Percentiles rank a stretch among this genome's conserved stretches.
Conservation (phyloP, 2,329 filamentous ascomycete genomes). For the Neonectria sp. region DNA sequence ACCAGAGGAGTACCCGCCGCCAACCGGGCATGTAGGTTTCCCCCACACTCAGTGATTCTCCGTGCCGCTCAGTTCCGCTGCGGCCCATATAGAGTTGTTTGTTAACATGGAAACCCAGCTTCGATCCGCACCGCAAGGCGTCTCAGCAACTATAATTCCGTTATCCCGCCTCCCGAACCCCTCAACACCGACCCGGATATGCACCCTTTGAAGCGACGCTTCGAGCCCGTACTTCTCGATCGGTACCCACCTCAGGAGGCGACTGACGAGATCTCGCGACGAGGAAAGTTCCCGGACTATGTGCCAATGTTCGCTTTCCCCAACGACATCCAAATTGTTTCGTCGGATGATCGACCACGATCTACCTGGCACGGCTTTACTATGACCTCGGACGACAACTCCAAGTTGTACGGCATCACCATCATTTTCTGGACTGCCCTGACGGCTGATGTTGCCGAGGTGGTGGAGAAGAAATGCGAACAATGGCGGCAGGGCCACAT, state of each 20-base stretch:
- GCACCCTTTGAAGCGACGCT: conserved; percentile 94
- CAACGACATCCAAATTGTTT: conserved; percentile 97
- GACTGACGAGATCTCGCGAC: conserved; percentile 82
- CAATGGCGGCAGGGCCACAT: conserved; percentile 89
- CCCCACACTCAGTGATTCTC: conserved; percentile 16
- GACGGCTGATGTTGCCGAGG: conserved; percentile 84
- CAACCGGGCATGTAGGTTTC: conserved; percentile 59
- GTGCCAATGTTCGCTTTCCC: conserved; percentile 99
- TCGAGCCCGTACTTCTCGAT: conserved; percentile 96
- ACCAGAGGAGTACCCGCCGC: conserved; percentile 69
- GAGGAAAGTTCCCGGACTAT: conserved; percentile 94
- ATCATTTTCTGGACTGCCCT: conserved; percentile 94
- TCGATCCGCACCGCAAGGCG: conserved; percentile 85
- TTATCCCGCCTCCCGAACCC: conserved; percentile 94
- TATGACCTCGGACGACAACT: conserved; percentile 95
- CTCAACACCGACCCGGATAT: conserved; percentile 91
- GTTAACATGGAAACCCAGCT: conserved; percentile 58
- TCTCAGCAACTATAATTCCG: conserved; percentile 97
- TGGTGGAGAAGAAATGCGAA: conserved; percentile 86
- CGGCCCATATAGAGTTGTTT: conserved; percentile 8
- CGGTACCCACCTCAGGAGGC: conserved; percentile 90
- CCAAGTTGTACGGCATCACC: conserved; percentile 92
- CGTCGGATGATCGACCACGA: conserved; percentile 91
- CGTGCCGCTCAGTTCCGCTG: not conserved
- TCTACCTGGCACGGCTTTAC: conserved; percentile 99